Conservation (phyloP, 2,329 filamentous ascomycete genomes). For the Celoporthe dispersa region DNA sequence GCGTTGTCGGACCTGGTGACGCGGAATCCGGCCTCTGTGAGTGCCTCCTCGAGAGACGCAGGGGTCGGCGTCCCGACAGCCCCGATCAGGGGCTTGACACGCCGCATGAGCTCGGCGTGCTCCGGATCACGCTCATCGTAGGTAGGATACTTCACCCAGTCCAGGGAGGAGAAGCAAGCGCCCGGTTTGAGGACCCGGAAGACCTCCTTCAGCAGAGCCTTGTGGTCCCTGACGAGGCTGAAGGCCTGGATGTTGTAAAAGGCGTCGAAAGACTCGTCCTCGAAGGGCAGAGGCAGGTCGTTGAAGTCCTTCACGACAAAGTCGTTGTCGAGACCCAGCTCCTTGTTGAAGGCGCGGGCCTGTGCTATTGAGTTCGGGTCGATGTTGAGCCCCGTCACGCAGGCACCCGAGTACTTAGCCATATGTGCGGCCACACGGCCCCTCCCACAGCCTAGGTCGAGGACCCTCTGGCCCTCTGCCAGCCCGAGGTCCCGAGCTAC, state of each 20-base stretch:
- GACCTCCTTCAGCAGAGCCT: constrained; percentile 52
- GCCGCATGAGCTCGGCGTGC: constrained; percentile 56
- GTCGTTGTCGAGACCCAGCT: constrained; percentile 48
- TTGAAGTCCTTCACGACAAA: constrained; percentile 58
- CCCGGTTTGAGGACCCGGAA: constrained; percentile 55
- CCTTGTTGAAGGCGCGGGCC: constrained; percentile 48
- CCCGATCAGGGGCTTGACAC: constrained; percentile 59
- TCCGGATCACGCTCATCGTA: constrained; percentile 52
- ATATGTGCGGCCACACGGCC: constrained; percentile 59
- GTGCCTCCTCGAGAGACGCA: constrained; percentile 48
- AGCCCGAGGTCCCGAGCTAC: constrained; percentile 52
- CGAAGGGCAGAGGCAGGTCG: constrained; percentile 55
- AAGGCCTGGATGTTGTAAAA: constrained; percentile 63
- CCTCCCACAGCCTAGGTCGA: constrained; percentile 58
- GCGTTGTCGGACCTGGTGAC: constrained; percentile 55
- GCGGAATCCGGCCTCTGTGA: constrained; percentile 51
- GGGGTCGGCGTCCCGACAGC: constrained; percentile 59
- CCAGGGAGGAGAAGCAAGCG: constrained; percentile 53
- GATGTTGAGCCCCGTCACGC: constrained; percentile 57
- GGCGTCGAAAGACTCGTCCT: constrained; percentile 52
- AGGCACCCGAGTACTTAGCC: constrained; percentile 50
- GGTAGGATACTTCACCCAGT: constrained; percentile 57
- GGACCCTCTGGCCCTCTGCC: constrained; percentile 49
- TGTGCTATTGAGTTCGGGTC: constrained; percentile 57
- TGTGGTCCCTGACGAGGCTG: constrained; percentile 55